phyloP scores from a whole-genome alignment of 2,329 filamentous ascomycete species.

The Botrytis pseudocinerea region DNA sequence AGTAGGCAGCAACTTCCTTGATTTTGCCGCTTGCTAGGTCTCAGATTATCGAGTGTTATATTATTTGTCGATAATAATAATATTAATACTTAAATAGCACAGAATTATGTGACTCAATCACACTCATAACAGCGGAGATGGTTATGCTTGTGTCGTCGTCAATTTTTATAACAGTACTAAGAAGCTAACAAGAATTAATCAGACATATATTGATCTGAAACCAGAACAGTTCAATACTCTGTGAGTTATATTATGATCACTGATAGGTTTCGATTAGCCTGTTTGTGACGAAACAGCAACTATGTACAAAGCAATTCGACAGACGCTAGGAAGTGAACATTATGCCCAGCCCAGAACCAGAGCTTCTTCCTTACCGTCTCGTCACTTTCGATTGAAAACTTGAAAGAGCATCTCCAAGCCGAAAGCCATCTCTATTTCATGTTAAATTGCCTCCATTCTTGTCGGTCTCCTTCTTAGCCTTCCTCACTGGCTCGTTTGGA shows the following conservation, averaged over 20 bases:
- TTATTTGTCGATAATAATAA: background rate
- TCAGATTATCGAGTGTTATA: background rate
- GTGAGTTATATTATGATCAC: too few species aligned
- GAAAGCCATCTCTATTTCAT: background rate
- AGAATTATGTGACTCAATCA: background rate
- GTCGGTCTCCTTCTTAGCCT: background rate
- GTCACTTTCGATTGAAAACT: fast-evolving
- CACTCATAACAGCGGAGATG: background rate
- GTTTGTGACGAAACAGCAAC: background rate
- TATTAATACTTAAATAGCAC: background rate
- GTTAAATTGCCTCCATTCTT: background rate
- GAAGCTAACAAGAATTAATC: background rate
- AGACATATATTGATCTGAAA: background rate
- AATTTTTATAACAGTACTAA: background rate
- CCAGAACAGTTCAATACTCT: background rate
- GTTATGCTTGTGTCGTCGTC: background rate
- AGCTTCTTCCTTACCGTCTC: background rate
- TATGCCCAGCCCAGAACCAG: background rate
- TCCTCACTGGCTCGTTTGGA: background rate
- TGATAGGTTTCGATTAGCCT: background rate
- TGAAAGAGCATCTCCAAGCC: background rate
- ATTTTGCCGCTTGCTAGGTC: background rate
- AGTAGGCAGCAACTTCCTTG: background rate
- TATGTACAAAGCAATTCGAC: background rate
- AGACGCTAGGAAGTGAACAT: background rate